These are phyloP conservation scores for Trichoderma pleuroti DNA, from an alignment of 2,329 filamentous ascomycete genomes.

Conservation along the genomic window DNA sequence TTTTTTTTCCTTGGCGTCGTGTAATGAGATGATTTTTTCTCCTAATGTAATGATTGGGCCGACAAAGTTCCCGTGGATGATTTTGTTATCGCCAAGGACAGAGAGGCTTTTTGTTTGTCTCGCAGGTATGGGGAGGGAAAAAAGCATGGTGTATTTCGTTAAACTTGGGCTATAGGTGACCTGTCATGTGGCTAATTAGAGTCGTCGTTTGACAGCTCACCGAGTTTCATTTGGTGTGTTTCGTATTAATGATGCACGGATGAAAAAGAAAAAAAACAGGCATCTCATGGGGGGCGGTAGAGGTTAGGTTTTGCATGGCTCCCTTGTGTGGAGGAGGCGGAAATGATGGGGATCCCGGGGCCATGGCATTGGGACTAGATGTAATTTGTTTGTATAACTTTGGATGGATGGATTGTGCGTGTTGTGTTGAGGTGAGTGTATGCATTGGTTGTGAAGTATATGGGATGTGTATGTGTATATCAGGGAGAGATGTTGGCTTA, in stretches of 20 bases:
- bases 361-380: background rate
- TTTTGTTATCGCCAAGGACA: background rate
- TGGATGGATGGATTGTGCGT: background rate
- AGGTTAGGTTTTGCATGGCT: background rate
- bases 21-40: background rate
- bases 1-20: background rate
- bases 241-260: background rate
- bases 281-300: too few species aligned
- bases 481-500: background rate
- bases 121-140: background rate
- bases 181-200: background rate
- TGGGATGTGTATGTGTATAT: background rate
- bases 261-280: too few species aligned
- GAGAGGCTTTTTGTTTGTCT: background rate
- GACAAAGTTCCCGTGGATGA: background rate
- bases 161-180: background rate
- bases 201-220: background rate
- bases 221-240: background rate
- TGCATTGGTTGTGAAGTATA: background rate
- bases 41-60: background rate
- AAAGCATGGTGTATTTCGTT: background rate
- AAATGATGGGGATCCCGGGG: background rate
- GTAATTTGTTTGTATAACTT: background rate
- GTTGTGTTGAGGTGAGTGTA: background rate
- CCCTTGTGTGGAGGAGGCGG: background rate